Evolutionary conservation across 2,329 filamentous ascomycete genomes (phyloP), one percentile per base, ranked within the genome.

Genomic region (Elsinoe ampelina): DNA sequence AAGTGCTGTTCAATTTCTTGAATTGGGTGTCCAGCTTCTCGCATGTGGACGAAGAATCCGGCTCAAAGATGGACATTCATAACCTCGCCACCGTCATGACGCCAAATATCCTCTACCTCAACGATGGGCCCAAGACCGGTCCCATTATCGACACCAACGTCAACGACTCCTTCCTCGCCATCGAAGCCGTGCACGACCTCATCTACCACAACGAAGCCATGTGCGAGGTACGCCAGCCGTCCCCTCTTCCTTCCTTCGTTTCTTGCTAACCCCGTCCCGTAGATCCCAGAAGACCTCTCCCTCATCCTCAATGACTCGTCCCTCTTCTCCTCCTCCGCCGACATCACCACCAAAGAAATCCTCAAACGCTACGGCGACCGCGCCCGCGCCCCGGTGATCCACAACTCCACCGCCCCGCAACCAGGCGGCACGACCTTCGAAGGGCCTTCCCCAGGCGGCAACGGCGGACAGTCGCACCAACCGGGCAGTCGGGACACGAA

Each of bases 11-110:
- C 73, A 87, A 85, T 52, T 98, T 98, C 78, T 79, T 98, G 47
- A 95, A 95, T 67, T 98, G 93, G 92, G 89, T 91, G 4, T 90
- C 91, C 3, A 95, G 91, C 1, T 98, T 98, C 76, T 92, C 95
- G 61, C 91, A 96, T 67, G 85, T 98, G 12, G 93, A 98, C 65
- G 93, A 98, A 66, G 93, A 98, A 69, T 87, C 87, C 19, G 93
- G 93, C 22, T 96, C 92, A 64, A 96, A 97, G 78, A 98, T 98
- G 93, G 93, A 98, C 69, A 87, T 95, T 55, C 90, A 95, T 75
- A 98, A 98, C 67, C 80, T 98, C 61, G 89, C 93, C 2, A 97
- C 95, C 2, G 93, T 98, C 61, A 96, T 98, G 71, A 91, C 92
- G 4, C 93, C 93, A 0, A 98, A 98, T 66, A 89, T 98, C 60